phyloP scores from a whole-genome alignment of 768 basidiomycete genomes.

The Hebeloma cylindrosporum region DNA sequence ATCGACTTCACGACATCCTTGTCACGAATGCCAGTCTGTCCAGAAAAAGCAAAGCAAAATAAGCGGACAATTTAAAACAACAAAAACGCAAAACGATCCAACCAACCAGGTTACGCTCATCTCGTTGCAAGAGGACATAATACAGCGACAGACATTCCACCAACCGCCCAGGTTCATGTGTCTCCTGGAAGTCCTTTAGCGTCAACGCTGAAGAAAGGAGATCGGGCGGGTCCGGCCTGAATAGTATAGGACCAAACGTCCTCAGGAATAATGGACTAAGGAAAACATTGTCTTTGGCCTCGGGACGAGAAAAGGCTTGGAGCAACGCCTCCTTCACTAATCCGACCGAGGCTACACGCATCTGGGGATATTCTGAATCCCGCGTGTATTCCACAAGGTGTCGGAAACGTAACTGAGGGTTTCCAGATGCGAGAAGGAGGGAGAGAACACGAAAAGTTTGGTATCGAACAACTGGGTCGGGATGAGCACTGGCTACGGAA shows the following conservation, averaged over 20 bases:
- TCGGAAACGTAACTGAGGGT: conserved; percentile 49
- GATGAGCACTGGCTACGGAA: conserved; percentile 59
- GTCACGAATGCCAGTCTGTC: conserved; percentile 56
- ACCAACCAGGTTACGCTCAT: conserved; percentile 54
- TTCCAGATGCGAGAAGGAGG: conserved; percentile 47
- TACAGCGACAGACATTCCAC: conserved; percentile 68
- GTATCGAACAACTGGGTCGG: conserved; percentile 57
- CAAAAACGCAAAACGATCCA: background rate
- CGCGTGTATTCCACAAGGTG: conserved; percentile 54
- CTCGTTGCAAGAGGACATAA: conserved; percentile 62
- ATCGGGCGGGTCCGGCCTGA: conserved; percentile 55
- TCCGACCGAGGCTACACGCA: conserved; percentile 67
- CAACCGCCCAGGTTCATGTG: conserved; percentile 59
- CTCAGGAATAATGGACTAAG: conserved; percentile 55
- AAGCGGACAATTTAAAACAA: background rate
- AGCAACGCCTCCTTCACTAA: conserved; percentile 68
- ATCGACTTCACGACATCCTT: conserved; percentile 42
- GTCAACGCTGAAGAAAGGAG: conserved; percentile 39
- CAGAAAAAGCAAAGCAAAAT: too few species aligned
- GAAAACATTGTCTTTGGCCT: conserved; percentile 43
- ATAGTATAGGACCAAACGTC: conserved; percentile 58
- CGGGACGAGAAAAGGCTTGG: conserved; percentile 39
- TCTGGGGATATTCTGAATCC: conserved; percentile 56
- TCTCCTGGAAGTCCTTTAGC: conserved; percentile 49
- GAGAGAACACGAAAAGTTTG: conserved; percentile 62